Evolutionary conservation across 2,329 filamentous ascomycete species (phyloP), one percentile per base, ranked within the genome.

Genomic region (Xylariaceae sp.): DNA sequence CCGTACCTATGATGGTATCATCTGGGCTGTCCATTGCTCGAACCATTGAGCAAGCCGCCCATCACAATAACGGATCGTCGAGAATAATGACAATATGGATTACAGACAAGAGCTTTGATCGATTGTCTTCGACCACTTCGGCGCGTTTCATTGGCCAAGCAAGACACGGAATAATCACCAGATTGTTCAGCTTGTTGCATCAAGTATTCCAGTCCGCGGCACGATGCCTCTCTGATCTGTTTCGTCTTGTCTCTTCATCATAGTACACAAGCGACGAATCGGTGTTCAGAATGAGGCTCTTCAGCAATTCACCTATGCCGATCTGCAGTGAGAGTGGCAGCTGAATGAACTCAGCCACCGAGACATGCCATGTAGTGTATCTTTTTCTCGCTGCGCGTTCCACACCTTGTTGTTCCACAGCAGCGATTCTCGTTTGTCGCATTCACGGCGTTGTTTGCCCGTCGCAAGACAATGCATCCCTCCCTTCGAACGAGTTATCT

Each of bases 341-440:
- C 50, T 56, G 39, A 54, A 45, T 18, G 52, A 15, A 53, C 45
- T 56, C 44, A 48, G 51, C 47, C 53, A 34, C 59, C 59, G 56
- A 61, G 59, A 61, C 59, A 59, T 41, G 17, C 34, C 23, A 49
- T 10, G 23, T 55, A 49, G 11, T 17, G 49, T 15, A 49, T n/a
- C 47, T 49, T 34, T 48, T 48, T 30, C 18, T 41, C 8, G 37
- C 35, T 51, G 10, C 50, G 23, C 23, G 23, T 30, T 30, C 23
- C 23, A 30, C 23, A 30, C 23, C 23, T 30, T 30, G 4, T 48
- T 10, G 60, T 62, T 54, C 51, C 54, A 61, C 59, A 44, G 13
- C 45, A 57, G 45, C 35, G 39, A 50, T 51, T 59, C 50, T 55
- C 48, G 53, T 59, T 59, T 61, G 59, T 51, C 59, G 45, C 53